These are phyloP conservation scores for Globisporangium mamillatum DNA, from an alignment of 352 stramenopile species.

Conservation along the genomic window DNA sequence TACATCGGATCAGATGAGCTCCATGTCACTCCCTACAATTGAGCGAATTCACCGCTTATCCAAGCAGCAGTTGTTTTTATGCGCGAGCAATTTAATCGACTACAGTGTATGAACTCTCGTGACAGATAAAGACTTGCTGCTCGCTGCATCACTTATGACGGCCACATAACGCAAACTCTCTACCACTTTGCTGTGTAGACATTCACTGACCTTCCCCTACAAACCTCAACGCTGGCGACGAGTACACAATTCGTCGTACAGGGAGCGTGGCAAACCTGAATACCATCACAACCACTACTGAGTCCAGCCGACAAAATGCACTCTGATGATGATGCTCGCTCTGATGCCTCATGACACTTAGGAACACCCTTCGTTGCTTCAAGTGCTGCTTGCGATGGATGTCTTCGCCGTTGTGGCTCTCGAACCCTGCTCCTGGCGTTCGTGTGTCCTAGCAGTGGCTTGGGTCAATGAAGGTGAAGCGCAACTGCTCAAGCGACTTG, in stretches of 20 bases:
- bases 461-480: background rate
- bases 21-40: background rate
- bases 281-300: background rate
- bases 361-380: background rate
- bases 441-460: background rate
- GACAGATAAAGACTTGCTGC: background rate
- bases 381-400: conserved; percentile 26
- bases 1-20: background rate
- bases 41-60: background rate
- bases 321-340: conserved; percentile 92
- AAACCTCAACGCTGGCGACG: too few relatives aligned
- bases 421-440: background rate
- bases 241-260: background rate
- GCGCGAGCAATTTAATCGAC: background rate
- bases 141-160: too few relatives aligned
- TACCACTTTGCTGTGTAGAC: too few relatives aligned
- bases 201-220: too few relatives aligned
- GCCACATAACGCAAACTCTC: too few relatives aligned
- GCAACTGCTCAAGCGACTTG: background rate
- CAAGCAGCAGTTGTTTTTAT: background rate
- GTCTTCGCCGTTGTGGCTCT: conserved; percentile 70
- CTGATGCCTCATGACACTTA: background rate
- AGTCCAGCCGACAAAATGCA: background rate
- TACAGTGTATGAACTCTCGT: too few relatives aligned
- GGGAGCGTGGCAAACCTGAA: background rate